Conservation (phyloP, 768 basidiomycete genomes). For the Suillus plorans region DNA sequence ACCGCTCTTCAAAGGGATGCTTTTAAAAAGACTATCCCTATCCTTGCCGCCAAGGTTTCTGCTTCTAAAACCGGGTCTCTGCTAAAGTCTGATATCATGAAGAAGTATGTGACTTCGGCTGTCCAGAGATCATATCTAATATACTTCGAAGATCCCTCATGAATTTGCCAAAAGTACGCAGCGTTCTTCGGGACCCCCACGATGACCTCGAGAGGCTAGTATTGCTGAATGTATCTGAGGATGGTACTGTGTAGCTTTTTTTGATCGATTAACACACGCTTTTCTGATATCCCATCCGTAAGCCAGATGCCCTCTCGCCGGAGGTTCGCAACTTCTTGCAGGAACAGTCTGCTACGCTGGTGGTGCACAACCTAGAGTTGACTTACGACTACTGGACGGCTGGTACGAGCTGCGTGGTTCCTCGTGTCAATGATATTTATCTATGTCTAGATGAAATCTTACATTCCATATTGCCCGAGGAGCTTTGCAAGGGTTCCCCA, state of each 20-base stretch:
- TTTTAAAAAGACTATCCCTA: slow-evolving; percentile 64
- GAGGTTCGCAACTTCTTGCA: slow-evolving; percentile 57
- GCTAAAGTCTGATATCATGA: slow-evolving; percentile 57
- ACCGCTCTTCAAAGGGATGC: slow-evolving; percentile 56
- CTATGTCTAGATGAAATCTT: slow-evolving; percentile 73
- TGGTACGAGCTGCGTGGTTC: slow-evolving; percentile 46
- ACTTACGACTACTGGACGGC: slow-evolving; percentile 89
- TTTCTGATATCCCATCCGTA: slow-evolving; percentile 31
- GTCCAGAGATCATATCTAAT: slow-evolving; percentile 12
- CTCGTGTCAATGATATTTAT: slow-evolving; percentile 8
- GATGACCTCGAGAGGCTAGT: slow-evolving; percentile 60
- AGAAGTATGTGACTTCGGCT: slow-evolving; percentile 44
- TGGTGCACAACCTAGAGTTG: slow-evolving; percentile 59
- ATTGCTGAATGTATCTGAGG: slow-evolving; percentile 56
- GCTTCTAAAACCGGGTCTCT: slow-evolving; percentile 54
- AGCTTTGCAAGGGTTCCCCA: slow-evolving; percentile 76
- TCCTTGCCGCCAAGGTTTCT: slow-evolving; percentile 67
- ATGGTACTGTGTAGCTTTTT: slow-evolving; percentile 45
- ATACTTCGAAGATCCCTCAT: slow-evolving; percentile 51
- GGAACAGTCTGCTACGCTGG: slow-evolving; percentile 54
- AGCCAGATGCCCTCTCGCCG: slow-evolving; percentile 67
- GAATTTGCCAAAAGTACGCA: slow-evolving; percentile 67
- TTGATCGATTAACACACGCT: neutral
- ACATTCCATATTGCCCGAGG: slow-evolving; percentile 75
- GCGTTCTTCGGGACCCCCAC: slow-evolving; percentile 51